Percentiles rank a stretch among this genome's conserved stretches.
Conservation (phyloP, 495 filamentous ascomycete genomes). For the Sordaria brevicollis region DNA sequence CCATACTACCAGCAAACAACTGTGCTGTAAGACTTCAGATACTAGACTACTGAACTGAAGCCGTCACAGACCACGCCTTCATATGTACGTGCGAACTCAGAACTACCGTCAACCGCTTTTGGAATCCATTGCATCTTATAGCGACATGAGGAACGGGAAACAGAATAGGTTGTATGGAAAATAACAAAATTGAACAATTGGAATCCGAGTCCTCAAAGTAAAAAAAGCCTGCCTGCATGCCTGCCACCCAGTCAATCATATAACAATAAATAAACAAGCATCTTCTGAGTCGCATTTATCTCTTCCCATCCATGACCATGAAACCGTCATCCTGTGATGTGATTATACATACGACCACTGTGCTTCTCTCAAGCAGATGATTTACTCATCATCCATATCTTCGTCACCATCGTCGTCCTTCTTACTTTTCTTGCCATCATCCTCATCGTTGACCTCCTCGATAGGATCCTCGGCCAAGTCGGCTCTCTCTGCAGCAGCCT, state of each 20-base stretch:
- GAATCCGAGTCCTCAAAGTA: not conserved
- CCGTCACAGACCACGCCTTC: not conserved
- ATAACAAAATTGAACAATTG: not conserved
- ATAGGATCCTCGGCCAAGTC: slow-evolving; percentile 32
- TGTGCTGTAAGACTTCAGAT: not conserved
- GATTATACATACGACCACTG: not conserved
- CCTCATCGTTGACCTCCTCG: slow-evolving; percentile 33
- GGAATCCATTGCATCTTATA: not conserved
- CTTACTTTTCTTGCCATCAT: slow-evolving; percentile 18
- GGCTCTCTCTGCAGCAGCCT: not conserved
- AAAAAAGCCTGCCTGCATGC: not conserved
- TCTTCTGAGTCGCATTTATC: not conserved
- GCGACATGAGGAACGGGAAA: not conserved
- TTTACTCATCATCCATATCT: slow-evolving; percentile 45
- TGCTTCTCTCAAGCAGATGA: slow-evolving; percentile 53
- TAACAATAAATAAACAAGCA: not conserved
- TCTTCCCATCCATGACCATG: not conserved
- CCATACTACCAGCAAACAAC: not conserved
- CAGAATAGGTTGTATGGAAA: not conserved
- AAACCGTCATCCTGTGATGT: not conserved
- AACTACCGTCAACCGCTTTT: not conserved
- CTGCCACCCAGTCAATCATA: not conserved
- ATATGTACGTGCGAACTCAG: not conserved
- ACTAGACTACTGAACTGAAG: too few species aligned
- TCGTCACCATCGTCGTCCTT: slow-evolving; percentile 7